Conservation (phyloP, 345 rosid species). For the Eutrema japonicum region DNA sequence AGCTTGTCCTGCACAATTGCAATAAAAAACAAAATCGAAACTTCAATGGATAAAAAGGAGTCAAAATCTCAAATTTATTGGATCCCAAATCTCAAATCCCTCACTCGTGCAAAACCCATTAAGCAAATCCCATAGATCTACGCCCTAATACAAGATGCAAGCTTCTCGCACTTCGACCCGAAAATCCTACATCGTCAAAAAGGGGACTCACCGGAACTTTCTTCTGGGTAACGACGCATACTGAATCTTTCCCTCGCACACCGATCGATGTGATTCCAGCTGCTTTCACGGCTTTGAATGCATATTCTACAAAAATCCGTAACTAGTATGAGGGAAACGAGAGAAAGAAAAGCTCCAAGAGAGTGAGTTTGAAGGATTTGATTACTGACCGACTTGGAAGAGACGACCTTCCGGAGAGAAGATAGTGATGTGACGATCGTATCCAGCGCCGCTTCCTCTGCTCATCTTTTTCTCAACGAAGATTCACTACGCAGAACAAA, state of each 20-base stretch:
- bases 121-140: constrained; percentile 17
- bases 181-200: neutral
- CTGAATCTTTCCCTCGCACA: constrained; percentile 92
- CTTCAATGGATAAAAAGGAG: neutral
- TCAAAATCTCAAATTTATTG: neutral
- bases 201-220: constrained; percentile 83
- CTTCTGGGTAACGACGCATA: constrained; percentile 98
- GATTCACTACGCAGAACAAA: constrained; percentile 16
- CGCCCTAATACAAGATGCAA: neutral
- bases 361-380: neutral
- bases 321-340: neutral
- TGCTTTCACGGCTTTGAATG: constrained; percentile 97
- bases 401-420: constrained; percentile 94
- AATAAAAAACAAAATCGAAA: neutral
- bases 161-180: neutral
- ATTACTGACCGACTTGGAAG: constrained; percentile 75
- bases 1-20: constrained; percentile 82
- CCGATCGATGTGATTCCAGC: constrained; percentile 96
- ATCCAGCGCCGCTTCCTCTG: constrained; percentile 85
- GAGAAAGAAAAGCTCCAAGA: neutral
- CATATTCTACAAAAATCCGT: constrained; percentile 64
- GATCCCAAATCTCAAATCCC: constrained; percentile 21
- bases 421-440: constrained; percentile 89
- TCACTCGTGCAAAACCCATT: neutral
- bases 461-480: constrained; percentile 52